A percentile compares a stretch with the other conserved stretches of the same genome.
phyloP scores from a whole-genome alignment of 352 stramenopile species.

The Globisporangium acanthophoron region DNA sequence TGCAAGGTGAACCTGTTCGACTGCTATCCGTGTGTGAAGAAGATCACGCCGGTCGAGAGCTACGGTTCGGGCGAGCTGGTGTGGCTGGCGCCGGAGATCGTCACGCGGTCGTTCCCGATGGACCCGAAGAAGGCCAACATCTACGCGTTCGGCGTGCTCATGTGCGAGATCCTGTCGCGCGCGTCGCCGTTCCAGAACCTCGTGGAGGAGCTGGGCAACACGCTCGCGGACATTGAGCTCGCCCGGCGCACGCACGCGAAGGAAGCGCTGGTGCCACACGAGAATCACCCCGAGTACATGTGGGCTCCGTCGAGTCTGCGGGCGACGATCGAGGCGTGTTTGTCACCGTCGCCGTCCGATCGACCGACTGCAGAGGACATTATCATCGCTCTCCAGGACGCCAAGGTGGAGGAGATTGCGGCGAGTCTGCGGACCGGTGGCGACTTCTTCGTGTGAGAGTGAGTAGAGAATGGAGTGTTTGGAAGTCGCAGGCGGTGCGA shows the following conservation, averaged over 20 bases:
- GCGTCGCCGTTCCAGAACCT: constrained; percentile 39
- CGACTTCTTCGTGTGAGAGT: constrained; percentile 15
- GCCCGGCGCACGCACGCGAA: constrained; percentile 27
- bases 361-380: constrained; percentile 46
- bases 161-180: constrained; percentile 56
- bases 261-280: constrained; percentile 34
- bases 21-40: constrained; percentile 35
- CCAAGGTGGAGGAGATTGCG: constrained; percentile 25
- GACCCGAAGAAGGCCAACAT: constrained; percentile 49
- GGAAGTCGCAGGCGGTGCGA: background rate
- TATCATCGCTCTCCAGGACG: constrained; percentile 32
- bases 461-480: background rate
- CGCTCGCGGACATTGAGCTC: constrained; percentile 46
- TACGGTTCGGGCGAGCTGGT: constrained; percentile 48
- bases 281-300: constrained; percentile 36
- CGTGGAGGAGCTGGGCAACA: constrained; percentile 42
- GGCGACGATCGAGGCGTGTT: constrained; percentile 36
- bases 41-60: constrained; percentile 14
- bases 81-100: constrained; percentile 49
- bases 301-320: constrained; percentile 31
- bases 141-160: constrained; percentile 59
- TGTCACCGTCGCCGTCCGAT: constrained; percentile 43
- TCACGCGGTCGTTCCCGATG: constrained; percentile 38
- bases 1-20: constrained; percentile 66
- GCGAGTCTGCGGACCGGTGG: constrained; percentile 14